These are phyloP conservation scores for Teunomyces gatunensis DNA, from an alignment of 805 yeast genomes.

Conservation along the genomic window DNA sequence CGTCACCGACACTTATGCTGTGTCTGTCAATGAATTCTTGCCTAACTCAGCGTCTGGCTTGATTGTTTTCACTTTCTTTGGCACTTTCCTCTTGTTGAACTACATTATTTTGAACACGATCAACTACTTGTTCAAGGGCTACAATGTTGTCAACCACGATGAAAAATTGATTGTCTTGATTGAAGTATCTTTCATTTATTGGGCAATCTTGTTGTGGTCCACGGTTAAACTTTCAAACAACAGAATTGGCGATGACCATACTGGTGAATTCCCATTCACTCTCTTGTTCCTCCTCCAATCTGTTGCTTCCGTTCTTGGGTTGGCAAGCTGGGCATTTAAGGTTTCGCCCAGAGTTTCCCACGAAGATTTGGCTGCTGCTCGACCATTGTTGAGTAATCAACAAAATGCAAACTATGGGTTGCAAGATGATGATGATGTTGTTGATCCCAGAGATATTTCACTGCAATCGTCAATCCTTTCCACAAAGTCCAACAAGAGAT, in stretches of 20 bases:
- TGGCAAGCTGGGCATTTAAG: conserved; percentile 44
- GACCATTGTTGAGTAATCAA: conserved; percentile 27
- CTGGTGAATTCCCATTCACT: conserved; percentile 52
- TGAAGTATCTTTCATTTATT: conserved; percentile 53
- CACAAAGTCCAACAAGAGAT: background rate
- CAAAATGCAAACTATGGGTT: conserved; percentile 11
- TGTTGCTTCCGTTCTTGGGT: conserved; percentile 49
- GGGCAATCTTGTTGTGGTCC: conserved; percentile 51
- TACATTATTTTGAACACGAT: conserved; percentile 52
- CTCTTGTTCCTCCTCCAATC: conserved; percentile 48
- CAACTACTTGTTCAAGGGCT: conserved; percentile 30
- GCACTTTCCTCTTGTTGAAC: conserved; percentile 51
- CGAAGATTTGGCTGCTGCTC: conserved; percentile 21
- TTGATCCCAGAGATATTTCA: conserved; percentile 7
- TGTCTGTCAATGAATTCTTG: conserved; percentile 27
- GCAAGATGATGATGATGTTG: conserved; percentile 11
- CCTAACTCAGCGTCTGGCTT: conserved; percentile 37
- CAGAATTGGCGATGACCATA: conserved; percentile 41
- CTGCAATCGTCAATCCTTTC: conserved; percentile 2
- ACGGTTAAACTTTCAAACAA: conserved; percentile 49
- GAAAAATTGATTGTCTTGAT: conserved; percentile 57
- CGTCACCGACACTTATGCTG: conserved; percentile 17
- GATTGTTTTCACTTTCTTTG: conserved; percentile 41
- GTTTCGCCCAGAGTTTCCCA: conserved; percentile 7
- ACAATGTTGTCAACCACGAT: conserved; percentile 40